Evolutionary conservation across 2,329 filamentous ascomycete genomes (phyloP).

Genomic region (Fusarium sp.): DNA sequence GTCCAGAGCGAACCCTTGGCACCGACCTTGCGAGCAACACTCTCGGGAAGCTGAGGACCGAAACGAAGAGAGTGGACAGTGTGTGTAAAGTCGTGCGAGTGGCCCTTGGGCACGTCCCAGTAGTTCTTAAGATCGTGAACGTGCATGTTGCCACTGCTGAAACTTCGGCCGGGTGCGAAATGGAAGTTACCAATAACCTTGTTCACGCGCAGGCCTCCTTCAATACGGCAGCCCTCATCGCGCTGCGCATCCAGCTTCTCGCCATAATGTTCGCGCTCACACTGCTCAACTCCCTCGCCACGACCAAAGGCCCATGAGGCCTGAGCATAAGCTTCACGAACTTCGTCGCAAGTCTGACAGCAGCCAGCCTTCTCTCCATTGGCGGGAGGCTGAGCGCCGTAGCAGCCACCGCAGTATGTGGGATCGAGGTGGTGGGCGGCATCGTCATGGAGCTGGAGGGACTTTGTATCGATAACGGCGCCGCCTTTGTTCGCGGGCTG

Average conservation of each 20-base stretch:
- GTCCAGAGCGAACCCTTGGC: constrained; percentile 74
- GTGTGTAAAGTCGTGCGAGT: constrained; percentile 89
- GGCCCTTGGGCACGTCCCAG: constrained; percentile 77
- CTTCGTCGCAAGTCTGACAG: constrained; percentile 97
- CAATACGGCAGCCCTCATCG: constrained; percentile 92
- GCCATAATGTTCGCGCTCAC: constrained; percentile 91
- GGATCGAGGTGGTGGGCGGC: constrained; percentile 85
- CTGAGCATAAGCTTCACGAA: constrained; percentile 91
- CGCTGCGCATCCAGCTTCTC: constrained; percentile 90
- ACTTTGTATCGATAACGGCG: constrained; percentile 76
- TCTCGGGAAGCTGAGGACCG: constrained; percentile 87
- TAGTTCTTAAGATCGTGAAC: constrained; percentile 98
- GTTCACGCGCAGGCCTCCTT: constrained; percentile 93
- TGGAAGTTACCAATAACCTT: constrained; percentile 99
- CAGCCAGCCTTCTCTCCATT: constrained; percentile 85
- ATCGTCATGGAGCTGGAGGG: constrained; percentile 75
- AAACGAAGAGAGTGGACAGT: constrained; percentile 90
- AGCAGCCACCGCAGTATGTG: constrained; percentile 93
- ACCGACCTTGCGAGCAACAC: constrained; percentile 72
- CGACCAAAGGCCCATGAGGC: constrained; percentile 94
- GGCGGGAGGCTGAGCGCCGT: constrained; percentile 81
- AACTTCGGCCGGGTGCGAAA: constrained; percentile 93
- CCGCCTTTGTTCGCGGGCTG: constrained; percentile 80
- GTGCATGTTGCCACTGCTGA: constrained; percentile 97
- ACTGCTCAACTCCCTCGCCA: constrained; percentile 94